phyloP scores from a whole-genome alignment of 139 green algal genomes.

The Deuterostichococcus epilithicus region DNA sequence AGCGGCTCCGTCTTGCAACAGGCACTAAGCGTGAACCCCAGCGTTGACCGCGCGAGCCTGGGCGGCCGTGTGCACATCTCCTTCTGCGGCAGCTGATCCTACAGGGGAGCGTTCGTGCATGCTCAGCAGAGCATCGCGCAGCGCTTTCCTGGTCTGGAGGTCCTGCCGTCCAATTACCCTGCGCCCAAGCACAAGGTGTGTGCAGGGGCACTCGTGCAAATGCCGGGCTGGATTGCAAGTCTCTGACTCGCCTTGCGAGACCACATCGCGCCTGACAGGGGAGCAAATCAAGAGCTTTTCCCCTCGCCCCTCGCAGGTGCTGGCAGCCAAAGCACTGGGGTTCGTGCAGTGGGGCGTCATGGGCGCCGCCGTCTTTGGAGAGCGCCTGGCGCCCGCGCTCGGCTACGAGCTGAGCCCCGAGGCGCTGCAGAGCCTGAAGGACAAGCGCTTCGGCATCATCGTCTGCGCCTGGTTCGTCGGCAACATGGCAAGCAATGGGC shows the following conservation, averaged over 20 bases:
- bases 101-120: conserved; percentile 66
- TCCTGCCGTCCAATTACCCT: conserved; percentile 51
- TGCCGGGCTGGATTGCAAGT: background rate
- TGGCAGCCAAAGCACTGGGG: conserved; percentile 24
- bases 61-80: conserved; percentile 42
- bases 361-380: conserved; percentile 33
- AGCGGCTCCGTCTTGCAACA: no score
- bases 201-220: background rate
- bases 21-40: no score
- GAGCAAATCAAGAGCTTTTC: background rate
- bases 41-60: conserved; percentile 10
- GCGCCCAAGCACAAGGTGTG: conserved; percentile 24
- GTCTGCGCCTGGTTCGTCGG: conserved; percentile 55
- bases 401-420: conserved; percentile 26
- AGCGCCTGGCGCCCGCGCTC: conserved; percentile 36
- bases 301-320: conserved; percentile 16
- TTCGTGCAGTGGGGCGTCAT: conserved; percentile 41
- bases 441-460: conserved; percentile 32
- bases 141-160: conserved; percentile 41
- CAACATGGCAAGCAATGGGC: conserved; percentile 51
- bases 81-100: conserved; percentile 67
- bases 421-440: conserved; percentile 15
- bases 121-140: conserved; percentile 41
- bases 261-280: no score
- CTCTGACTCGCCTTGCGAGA: background rate